Evolutionary conservation across 2,329 filamentous ascomycete genomes (phyloP).

Genomic region (Fusarium veterinarium): DNA sequence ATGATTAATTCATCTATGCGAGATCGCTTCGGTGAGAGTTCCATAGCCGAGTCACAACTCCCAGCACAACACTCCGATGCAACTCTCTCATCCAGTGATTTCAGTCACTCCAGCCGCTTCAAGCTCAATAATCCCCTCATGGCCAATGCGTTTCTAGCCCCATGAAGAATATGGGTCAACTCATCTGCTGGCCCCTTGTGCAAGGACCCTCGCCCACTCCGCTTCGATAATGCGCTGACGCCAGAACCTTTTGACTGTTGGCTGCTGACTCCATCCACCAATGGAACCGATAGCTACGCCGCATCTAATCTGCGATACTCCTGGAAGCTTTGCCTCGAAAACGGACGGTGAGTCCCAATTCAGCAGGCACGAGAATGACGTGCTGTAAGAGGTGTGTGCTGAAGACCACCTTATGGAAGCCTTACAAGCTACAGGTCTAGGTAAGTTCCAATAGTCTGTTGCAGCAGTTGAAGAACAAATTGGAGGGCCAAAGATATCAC

Average conservation of each 20-base stretch:
- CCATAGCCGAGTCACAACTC: neutral
- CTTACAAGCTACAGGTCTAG: neutral
- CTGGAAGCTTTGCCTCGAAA: conserved; percentile 1
- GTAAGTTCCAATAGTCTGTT: neutral
- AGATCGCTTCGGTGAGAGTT: conserved; percentile 9
- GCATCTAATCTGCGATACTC: conserved; percentile 32
- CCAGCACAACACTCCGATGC: neutral
- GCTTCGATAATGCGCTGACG: conserved; percentile 27
- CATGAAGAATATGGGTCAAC: conserved; percentile 20
- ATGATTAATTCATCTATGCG: conserved; percentile 5
- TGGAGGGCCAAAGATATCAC: neutral
- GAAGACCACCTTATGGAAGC: neutral
- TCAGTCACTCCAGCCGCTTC: neutral
- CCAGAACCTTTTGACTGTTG: neutral
- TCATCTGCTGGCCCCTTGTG: conserved; percentile 27
- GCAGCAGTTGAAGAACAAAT: neutral
- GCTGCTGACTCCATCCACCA: conserved; percentile 24
- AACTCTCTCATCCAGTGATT: neutral
- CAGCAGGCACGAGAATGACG: conserved; percentile 20
- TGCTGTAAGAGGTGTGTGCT: conserved; percentile 11
- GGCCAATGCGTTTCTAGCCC: conserved; percentile 24
- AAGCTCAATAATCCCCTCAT: conserved; percentile 34
- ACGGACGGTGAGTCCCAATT: conserved; percentile 9
- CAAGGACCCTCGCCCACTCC: conserved; percentile 27
- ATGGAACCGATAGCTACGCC: conserved; percentile 12